phyloP scores from a whole-genome alignment of 2,329 filamentous ascomycete species.

The Ophiosphaerella korrae region DNA sequence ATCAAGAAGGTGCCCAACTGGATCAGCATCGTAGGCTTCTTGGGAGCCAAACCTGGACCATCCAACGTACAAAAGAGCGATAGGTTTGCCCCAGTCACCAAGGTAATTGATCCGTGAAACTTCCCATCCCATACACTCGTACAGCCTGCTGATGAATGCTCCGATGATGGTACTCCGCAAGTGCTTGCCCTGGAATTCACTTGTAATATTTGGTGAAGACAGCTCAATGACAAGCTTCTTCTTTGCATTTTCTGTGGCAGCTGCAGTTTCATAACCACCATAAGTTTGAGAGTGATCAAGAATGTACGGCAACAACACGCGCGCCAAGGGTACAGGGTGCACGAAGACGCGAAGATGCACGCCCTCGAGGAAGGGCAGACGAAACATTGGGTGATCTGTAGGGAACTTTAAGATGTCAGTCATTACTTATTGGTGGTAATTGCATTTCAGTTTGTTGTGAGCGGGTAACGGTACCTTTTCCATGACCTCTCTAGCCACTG shows the following conservation, averaged over 20 bases:
- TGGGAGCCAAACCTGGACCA: slow-evolving; percentile 71
- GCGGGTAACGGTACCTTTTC: slow-evolving; percentile 21
- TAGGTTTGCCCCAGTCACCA: slow-evolving; percentile 71
- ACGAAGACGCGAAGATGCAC: slow-evolving; percentile 73
- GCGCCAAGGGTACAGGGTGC: slow-evolving; percentile 62
- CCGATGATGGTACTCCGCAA: slow-evolving; percentile 71
- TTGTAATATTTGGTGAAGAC: slow-evolving; percentile 76
- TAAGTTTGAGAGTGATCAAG: slow-evolving; percentile 59
- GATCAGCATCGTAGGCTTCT: slow-evolving; percentile 65
- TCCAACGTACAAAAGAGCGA: slow-evolving; percentile 66
- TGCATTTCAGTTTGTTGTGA: not conserved
- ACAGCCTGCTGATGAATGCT: slow-evolving; percentile 64
- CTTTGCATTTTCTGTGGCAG: slow-evolving; percentile 42
- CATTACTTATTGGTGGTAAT: not conserved
- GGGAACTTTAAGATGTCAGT: slow-evolving; percentile 61
- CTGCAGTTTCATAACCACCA: slow-evolving; percentile 54
- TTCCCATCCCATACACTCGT: slow-evolving; percentile 65
- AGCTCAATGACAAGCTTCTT: slow-evolving; percentile 71
- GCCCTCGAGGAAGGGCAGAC: slow-evolving; percentile 63
- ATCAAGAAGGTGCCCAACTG: slow-evolving; percentile 72
- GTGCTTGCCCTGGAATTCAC: slow-evolving; percentile 70
- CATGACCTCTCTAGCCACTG: slow-evolving; percentile 22
- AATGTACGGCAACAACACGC: slow-evolving; percentile 68
- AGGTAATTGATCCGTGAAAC: slow-evolving; percentile 69
- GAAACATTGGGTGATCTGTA: slow-evolving; percentile 67